Evolutionary conservation across 2,329 filamentous ascomycete genomes (phyloP).

Genomic region (Phaeosphaeriaceae sp.): DNA sequence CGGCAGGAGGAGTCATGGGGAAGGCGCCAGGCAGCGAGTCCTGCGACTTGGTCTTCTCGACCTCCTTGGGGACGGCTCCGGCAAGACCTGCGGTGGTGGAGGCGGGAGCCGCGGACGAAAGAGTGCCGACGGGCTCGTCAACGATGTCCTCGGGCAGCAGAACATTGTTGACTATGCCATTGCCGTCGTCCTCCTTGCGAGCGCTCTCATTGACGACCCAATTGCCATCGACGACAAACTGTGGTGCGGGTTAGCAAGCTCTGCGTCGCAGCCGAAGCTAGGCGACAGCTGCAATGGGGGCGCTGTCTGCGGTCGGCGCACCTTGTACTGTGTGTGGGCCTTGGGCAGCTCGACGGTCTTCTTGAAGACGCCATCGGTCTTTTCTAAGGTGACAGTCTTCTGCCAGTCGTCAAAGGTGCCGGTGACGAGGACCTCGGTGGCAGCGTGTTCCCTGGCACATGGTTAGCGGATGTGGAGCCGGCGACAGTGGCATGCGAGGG

Average conservation of each 20-base stretch:
- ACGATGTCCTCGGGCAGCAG: constrained; percentile 76
- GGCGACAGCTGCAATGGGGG: constrained; percentile 6
- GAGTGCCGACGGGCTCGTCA: constrained; percentile 59
- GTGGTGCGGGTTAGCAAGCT: constrained; percentile 30
- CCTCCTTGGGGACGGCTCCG: constrained; percentile 70
- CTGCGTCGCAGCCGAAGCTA: constrained; percentile 12
- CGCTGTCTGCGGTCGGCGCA: constrained; percentile 53
- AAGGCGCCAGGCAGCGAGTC: constrained; percentile 69
- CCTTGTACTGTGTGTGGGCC: constrained; percentile 92
- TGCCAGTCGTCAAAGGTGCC: constrained; percentile 96
- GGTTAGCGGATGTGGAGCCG: constrained; percentile 26
- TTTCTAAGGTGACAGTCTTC: constrained; percentile 84
- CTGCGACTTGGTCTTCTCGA: constrained; percentile 27
- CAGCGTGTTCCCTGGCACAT: constrained; percentile 76
- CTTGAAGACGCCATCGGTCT: constrained; percentile 73
- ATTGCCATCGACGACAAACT: constrained; percentile 95
- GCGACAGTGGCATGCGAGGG: constrained; percentile 5
- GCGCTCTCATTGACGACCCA: constrained; percentile 86
- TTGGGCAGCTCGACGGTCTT: constrained; percentile 80
- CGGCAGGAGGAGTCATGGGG: constrained; percentile 75
- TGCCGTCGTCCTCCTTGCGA: constrained; percentile 81
- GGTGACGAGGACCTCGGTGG: constrained; percentile 89
- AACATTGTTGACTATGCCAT: constrained; percentile 93
- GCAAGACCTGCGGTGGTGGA: constrained; percentile 77
- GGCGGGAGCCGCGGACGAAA: constrained; percentile 73